These are phyloP conservation scores for Suhomyces canberraensis DNA, from an alignment of 805 yeast genomes.

Conservation along the genomic window DNA sequence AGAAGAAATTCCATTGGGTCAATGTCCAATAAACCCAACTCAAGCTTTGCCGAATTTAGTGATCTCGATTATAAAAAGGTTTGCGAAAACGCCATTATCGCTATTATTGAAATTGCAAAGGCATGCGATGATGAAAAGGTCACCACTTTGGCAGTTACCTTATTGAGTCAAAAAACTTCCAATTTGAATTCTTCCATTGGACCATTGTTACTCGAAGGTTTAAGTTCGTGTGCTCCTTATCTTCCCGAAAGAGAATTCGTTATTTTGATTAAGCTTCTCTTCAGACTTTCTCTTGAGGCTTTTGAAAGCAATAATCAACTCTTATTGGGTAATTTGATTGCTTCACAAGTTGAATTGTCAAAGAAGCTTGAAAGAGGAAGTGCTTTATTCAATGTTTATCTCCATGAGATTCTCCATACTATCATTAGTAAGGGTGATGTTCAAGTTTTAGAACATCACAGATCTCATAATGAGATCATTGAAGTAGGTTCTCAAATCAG, in stretches of 20 bases:
- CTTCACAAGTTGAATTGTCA: conserved; percentile 50
- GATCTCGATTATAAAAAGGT: conserved; percentile 37
- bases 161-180: conserved; percentile 72
- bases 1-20: conserved; percentile 11
- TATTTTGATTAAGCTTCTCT: conserved; percentile 56
- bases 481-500: conserved; percentile 69
- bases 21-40: neutral
- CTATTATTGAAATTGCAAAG: conserved; percentile 64
- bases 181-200: conserved; percentile 51
- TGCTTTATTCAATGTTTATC: conserved; percentile 48
- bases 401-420: conserved; percentile 62
- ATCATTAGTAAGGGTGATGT: conserved; percentile 80
- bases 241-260: conserved; percentile 66
- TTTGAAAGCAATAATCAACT: conserved; percentile 36
- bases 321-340: conserved; percentile 39
- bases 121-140: conserved; percentile 69
- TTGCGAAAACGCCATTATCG: conserved; percentile 65
- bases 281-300: conserved; percentile 47
- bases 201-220: conserved; percentile 53
- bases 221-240: conserved; percentile 58
- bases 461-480: conserved; percentile 70
- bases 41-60: conserved; percentile 14
- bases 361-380: conserved; percentile 38
- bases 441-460: conserved; percentile 69
- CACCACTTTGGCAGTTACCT: conserved; percentile 72